These are phyloP conservation scores for Mycena belliarum DNA, from an alignment of 768 basidiomycete genomes.

Conservation along the genomic window DNA sequence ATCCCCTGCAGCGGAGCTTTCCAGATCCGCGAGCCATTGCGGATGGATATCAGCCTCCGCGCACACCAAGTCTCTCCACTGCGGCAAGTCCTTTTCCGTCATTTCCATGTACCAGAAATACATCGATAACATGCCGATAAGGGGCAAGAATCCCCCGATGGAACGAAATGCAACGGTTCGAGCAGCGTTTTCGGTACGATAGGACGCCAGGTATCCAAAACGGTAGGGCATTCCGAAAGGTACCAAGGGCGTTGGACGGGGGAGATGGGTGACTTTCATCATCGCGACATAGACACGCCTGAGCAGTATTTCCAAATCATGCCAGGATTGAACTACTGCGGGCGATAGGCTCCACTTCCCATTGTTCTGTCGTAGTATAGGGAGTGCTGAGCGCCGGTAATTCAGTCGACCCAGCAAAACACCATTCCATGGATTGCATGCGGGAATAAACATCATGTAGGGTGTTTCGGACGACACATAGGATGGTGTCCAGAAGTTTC, in stretches of 20 bases:
- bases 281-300: too few relatives aligned
- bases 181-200: not conserved
- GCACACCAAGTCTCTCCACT: not conserved
- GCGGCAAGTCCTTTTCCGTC: too few relatives aligned
- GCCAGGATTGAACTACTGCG: too few relatives aligned
- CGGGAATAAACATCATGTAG: too few relatives aligned
- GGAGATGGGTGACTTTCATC: too few relatives aligned
- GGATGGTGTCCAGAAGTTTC: not conserved
- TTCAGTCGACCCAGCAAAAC: not conserved
- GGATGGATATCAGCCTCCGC: not conserved
- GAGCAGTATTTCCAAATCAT: too few relatives aligned
- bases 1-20: not conserved
- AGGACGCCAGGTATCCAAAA: not conserved
- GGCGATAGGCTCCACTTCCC: too few relatives aligned
- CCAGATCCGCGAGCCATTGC: slow-evolving; percentile 2
- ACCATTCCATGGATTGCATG: not conserved
- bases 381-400: not conserved
- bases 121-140: not conserved
- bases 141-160: not conserved
- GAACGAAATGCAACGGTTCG: not conserved
- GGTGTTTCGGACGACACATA: too few relatives aligned
- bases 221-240: not conserved
- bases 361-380: not conserved
- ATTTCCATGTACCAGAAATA: not conserved
- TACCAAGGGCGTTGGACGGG: not conserved